Evolutionary conservation across 768 basidiomycete species (phyloP), one percentile per base, ranked within the genome.

Genomic region (Rickenella mellea): DNA sequence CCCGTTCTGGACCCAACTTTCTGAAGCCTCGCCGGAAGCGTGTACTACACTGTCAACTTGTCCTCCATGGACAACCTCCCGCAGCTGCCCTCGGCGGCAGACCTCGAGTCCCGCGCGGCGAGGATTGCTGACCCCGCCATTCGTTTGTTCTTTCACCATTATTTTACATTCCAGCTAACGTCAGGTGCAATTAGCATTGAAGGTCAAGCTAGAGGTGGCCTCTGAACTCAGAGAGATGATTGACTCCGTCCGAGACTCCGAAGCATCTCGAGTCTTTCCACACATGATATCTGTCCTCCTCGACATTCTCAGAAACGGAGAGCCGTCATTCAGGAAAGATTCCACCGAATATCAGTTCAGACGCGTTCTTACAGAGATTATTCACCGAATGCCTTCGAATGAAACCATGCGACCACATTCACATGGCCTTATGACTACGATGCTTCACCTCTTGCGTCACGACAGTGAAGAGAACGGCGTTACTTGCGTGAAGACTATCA

Each of bases 401-500:
- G 96, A 98, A 41, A 66, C 73, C n/a, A 67, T 92, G 17, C 75
- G 84, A 29, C 69, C 73, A 40, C 81, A 85, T 48, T 71, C 78
- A 14, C 63, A 71, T 11, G 57, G 71, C 2, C 74, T 98, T 33
- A 84, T 86, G 58, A 70, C 70, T 42, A 80, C 89, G 40, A 80
- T 96, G 78, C 70, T 97, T 27, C 72, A 88, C 48, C 68, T 91
- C 40, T 70, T 98, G 24, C 80, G 84, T 20, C 67, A 76, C 50
- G 96, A 99, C 66, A 97, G 96, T 57, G 96, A 99, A 63, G 96
- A 99, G 58, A 93, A 92, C 55, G 96, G 88, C 2, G 73, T 83
- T 25, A 73, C 80, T 2, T 85, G 83, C 42, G 89, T 92, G 72
- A 98, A 97, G 64, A 84, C 81, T 43, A 71, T 96, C 54, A 82